Evolutionary conservation across 2,329 filamentous ascomycete species (phyloP).

Genomic region (Colletotrichum theobromicola): DNA sequence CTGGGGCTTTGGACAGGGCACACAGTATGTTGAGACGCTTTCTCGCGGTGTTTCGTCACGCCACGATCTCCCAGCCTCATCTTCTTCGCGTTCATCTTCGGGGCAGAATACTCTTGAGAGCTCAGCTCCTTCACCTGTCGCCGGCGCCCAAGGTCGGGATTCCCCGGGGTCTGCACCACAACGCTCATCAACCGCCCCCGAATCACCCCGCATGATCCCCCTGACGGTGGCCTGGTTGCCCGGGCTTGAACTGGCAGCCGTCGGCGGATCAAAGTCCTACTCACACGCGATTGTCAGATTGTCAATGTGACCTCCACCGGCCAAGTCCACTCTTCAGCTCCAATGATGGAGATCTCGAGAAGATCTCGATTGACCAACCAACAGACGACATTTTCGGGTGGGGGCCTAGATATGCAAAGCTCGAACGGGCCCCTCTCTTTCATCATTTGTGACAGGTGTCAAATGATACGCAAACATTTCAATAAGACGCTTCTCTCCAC

Average conservation of each 20-base stretch:
- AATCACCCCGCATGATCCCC: not conserved
- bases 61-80: not conserved
- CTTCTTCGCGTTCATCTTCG: not conserved
- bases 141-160: not conserved
- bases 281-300: not conserved
- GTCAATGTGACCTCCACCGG: not conserved
- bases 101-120: not conserved
- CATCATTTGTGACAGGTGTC: conserved; percentile 8
- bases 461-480: not conserved
- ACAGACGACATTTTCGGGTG: not conserved
- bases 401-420: not conserved
- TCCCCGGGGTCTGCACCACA: not conserved
- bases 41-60: not conserved
- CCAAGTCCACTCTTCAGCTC: not conserved
- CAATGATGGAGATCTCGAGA: conserved; percentile 5
- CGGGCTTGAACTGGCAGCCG: not conserved
- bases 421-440: not conserved
- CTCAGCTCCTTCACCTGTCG: not conserved
- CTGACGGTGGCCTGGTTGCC: not conserved
- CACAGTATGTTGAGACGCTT: not conserved
- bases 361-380: conserved; percentile 13
- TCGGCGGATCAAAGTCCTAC: conserved; percentile 5
- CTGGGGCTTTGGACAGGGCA: not conserved
- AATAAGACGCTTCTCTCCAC: not conserved
- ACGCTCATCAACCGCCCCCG: not conserved